phyloP scores from a whole-genome alignment of 2,329 filamentous ascomycete genomes.

The Ascochyta fabae region DNA sequence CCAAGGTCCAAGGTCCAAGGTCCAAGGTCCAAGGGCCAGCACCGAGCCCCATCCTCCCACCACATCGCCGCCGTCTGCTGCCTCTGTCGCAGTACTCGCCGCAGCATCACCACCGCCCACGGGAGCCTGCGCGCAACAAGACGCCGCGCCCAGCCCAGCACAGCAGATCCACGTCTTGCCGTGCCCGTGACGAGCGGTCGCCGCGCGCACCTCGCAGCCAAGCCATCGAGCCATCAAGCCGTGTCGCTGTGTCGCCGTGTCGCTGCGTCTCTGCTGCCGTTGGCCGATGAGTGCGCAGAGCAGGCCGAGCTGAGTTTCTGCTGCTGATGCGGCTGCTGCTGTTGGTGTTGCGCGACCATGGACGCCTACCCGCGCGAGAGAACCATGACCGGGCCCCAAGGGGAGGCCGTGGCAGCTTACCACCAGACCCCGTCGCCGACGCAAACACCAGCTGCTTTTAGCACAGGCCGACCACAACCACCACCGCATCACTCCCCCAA shows the following conservation, averaged over 20 bases:
- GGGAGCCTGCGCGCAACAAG: conserved; percentile 17
- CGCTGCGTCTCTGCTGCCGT: conserved; percentile 6
- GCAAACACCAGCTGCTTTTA: conserved; percentile 39
- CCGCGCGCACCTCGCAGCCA: conserved; percentile 1
- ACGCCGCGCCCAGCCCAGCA: neutral
- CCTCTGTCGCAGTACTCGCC: neutral
- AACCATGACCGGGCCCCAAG: conserved; percentile 45
- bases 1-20: neutral
- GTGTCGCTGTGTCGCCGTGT: conserved; percentile 3
- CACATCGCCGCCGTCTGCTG: conserved; percentile 16
- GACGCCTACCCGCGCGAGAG: conserved; percentile 43
- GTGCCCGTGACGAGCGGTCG: neutral
- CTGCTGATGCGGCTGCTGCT: neutral
- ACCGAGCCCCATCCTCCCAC: neutral
- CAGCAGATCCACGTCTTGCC: conserved; percentile 7
- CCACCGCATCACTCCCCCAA: conserved; percentile 37
- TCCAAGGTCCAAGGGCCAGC: neutral
- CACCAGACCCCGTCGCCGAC: conserved; percentile 41
- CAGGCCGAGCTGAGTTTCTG: conserved; percentile 4
- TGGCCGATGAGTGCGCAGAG: conserved; percentile 17
- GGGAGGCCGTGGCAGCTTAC: conserved; percentile 41
- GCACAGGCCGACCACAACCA: conserved; percentile 44
- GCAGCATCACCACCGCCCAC: conserved; percentile 25
- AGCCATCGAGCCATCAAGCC: neutral
- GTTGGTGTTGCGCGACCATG: conserved; percentile 24